Base-by-base conservation (phyloP, 768 basidiomycete species). In the Tricholoma sp. region DNA sequence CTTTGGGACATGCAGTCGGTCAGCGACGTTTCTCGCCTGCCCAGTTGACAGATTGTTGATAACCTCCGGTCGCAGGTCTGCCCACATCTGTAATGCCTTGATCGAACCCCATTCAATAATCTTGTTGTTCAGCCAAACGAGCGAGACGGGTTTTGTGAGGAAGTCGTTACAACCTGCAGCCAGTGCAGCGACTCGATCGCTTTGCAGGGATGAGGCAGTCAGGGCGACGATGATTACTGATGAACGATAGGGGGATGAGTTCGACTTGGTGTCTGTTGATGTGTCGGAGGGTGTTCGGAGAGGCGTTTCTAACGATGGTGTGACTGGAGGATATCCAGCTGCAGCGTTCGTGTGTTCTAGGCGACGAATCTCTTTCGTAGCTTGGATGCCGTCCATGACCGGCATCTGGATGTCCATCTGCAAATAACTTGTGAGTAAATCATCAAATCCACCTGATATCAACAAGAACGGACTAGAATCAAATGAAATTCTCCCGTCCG, bases 321-420 rank as follows among this genome's bases (percentile, higher is more conserved):
- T 90, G 8, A 81, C 73, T 9, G 88, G 85, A 43, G 83, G 86
- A 64, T 81, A 88, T 7, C 85, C 86, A 46, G 85, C 82, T 49
- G 81, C 75, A 51, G 84, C 81, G 58, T 80, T 84, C 35, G 72
- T 59, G 64, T 84, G 88, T 68, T 98, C 96, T 43, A 95, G 71
- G 54, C 85, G 83, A 52, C 97, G 81, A 57, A 99, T 99, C 70
- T 95, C 91, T 65, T 94, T 94, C 3, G 97, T 99, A 6, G 97
- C 97, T 68, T 92, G 85, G 50, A 98, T 97, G 32, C 97, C 97
- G 71, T 96, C 93, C 91, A 97, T 98, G 63, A 98, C 87, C 8
- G 97, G 97, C 84, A 99, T 94, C 73, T 98, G 96, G 54, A 99
- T 98, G 75, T 99, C 97, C 97, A 99, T 99, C 96, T 98, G 62